Conservation (phyloP, 345 rosid species). For the Leavenworthia alabamica region DNA sequence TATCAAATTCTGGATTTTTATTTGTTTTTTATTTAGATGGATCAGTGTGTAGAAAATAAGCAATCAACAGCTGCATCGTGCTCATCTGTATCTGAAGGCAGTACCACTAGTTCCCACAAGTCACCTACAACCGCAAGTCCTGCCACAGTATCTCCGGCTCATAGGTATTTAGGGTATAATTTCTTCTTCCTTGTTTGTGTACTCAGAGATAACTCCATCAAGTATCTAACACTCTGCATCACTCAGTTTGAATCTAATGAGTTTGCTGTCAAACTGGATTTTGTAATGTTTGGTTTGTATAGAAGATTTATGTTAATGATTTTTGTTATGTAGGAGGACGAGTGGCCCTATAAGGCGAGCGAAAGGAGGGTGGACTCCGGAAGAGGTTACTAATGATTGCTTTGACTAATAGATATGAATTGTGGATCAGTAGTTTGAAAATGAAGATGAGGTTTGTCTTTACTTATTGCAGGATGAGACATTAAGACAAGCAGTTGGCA, state of each 20-base stretch:
- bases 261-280: not conserved
- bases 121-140: constrained; percentile 68
- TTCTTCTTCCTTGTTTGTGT: no score
- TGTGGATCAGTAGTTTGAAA: no score
- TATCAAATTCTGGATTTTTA: not conserved
- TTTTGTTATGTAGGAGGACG: constrained; percentile 86
- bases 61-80: constrained; percentile 66
- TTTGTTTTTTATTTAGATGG: constrained; percentile 34
- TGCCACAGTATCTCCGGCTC: constrained; percentile 52
- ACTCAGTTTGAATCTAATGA: no score
- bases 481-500: constrained; percentile 64
- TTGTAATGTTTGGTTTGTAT: no score
- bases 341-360: constrained; percentile 95
- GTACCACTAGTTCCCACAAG: constrained; percentile 50
- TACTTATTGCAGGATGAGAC: constrained; percentile 70
- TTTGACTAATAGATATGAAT: no score
- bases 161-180: no score
- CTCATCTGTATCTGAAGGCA: constrained; percentile 68
- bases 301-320: no score
- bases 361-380: constrained; percentile 95
- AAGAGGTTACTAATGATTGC: constrained; percentile 57
- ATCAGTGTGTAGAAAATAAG: constrained; percentile 74
- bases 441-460: not conserved
- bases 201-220: no score
- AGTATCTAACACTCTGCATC: no score